Conservation (phyloP, 805 yeast species). For the Ogataea naganishii region DNA sequence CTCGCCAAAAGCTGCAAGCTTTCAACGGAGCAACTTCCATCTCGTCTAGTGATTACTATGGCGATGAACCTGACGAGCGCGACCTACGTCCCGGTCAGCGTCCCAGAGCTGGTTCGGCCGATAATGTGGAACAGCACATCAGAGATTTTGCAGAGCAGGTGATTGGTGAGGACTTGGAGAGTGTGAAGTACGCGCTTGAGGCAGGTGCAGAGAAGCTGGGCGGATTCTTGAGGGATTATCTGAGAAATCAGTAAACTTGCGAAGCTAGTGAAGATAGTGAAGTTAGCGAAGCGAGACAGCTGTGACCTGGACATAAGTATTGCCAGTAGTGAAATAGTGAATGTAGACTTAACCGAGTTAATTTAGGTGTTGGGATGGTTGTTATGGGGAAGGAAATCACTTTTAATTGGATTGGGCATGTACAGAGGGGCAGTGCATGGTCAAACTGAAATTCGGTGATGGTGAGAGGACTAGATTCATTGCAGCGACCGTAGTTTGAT, state of each 20-base stretch:
- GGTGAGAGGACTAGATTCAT: too few species aligned
- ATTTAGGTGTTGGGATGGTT: too few species aligned
- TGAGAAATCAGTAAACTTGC: conserved; percentile 29
- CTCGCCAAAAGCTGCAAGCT: conserved; percentile 67
- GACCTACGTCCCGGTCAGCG: conserved; percentile 17
- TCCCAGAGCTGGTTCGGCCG: conserved; percentile 20
- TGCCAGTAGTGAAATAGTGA: background rate
- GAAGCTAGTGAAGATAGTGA: background rate
- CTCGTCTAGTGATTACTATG: conserved; percentile 88
- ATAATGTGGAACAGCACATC: conserved; percentile 43
- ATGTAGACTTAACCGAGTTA: background rate
- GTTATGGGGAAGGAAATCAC: too few species aligned
- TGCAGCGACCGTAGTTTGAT: too few species aligned
- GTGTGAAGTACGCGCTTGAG: conserved; percentile 84
- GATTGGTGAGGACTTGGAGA: conserved; percentile 78
- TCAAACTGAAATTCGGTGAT: too few species aligned
- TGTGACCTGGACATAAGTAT: background rate
- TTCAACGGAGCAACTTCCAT: conserved; percentile 85
- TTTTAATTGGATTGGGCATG: too few species aligned
- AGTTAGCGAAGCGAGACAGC: background rate
- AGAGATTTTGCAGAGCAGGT: conserved; percentile 61
- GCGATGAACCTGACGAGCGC: conserved; percentile 34
- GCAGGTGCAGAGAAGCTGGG: conserved; percentile 89
- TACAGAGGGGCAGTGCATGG: too few species aligned
- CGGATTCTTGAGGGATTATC: conserved; percentile 76